Evolutionary conservation across 2,329 filamentous ascomycete species (phyloP), one percentile per base, ranked within the genome.

Genomic region (Pseudogymnoascus sp.): DNA sequence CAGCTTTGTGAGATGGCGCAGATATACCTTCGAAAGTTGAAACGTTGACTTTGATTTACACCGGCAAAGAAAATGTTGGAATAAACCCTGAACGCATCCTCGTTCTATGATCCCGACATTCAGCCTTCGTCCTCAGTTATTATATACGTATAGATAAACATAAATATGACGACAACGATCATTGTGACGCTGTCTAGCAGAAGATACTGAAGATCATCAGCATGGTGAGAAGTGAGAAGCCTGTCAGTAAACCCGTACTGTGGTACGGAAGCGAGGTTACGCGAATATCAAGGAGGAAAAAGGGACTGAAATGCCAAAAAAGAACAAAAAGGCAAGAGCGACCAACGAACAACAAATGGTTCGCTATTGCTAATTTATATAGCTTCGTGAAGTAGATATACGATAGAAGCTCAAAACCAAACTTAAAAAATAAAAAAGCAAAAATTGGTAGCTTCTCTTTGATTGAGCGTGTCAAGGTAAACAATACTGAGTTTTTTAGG

Each of bases 391-490:
- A 23, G 13, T 48, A 23, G 7, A 14, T 23, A 6, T 1, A 23
- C 4, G 16, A 41, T 71, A 48, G 43, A 48, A 45, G 14, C 19
- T 48, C 2, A 48, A 48, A 23, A 11, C 16, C 13, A 45, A 45
- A 45, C 16, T 16, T 19, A 37, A 37, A 86, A 31, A 31, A 31
- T 31, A 31, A 31, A 31, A 31, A 31, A 8, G 7, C 28, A 87
- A 88, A 85, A 84, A 85, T 79, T 81, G 80, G 81, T 82, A 84
- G 85, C 83, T 85, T 87, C 86, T 89, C 87, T 89, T 88, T 88
- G 85, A 85, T 86, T 85, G 82, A 88, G 86, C 87, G 88, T 92
- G 89, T 93, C 48, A 51, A 31, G 45, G 45, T n/a, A 51, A 41
- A 16, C 8, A 16, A 1, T 16, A 8, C 3, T 41, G 7, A n/a